These are phyloP conservation scores for Mortierella sp. DNA, from an alignment of 371 early-diverging fungal species.

Conservation along the genomic window DNA sequence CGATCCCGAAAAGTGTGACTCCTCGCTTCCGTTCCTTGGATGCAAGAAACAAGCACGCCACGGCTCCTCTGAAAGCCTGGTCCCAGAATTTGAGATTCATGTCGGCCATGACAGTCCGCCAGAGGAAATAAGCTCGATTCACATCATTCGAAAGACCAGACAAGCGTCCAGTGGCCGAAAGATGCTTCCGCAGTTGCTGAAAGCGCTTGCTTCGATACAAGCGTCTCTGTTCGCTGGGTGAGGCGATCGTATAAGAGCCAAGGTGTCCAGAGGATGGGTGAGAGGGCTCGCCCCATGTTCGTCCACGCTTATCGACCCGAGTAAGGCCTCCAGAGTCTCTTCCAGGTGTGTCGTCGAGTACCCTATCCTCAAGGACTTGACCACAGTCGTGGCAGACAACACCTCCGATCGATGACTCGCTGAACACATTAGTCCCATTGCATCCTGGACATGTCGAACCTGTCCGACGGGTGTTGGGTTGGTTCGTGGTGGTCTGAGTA, in stretches of 20 bases:
- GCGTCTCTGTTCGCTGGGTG: no score
- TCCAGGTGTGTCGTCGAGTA: no score
- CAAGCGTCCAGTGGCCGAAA: background rate
- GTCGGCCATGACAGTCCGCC: slow-evolving; percentile 3
- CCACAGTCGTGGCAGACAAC: slow-evolving; percentile 18
- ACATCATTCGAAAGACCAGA: background rate
- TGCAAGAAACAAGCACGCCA: slow-evolving; percentile 37
- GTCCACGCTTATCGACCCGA: no score
- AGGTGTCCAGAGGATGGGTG: background rate
- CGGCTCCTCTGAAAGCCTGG: slow-evolving; percentile 4
- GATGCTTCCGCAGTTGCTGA: background rate
- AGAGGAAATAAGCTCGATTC: slow-evolving; percentile 6
- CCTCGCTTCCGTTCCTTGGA: slow-evolving; percentile 24
- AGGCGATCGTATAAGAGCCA: no score
- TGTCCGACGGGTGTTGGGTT: background rate
- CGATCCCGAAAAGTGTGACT: slow-evolving; percentile 19
- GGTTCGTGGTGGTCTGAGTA: no score
- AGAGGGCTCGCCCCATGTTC: no score
- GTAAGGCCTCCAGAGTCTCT: no score
- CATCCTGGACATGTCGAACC: slow-evolving; percentile 16
- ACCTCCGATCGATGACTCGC: background rate
- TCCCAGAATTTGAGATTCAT: slow-evolving; percentile 1
- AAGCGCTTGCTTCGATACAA: background rate
- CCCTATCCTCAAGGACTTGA: slow-evolving; percentile 5
- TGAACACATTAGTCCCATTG: background rate